These are phyloP conservation scores for Wickerhamiella hasegawae DNA, from an alignment of 805 yeast species.

Conservation along the genomic window DNA sequence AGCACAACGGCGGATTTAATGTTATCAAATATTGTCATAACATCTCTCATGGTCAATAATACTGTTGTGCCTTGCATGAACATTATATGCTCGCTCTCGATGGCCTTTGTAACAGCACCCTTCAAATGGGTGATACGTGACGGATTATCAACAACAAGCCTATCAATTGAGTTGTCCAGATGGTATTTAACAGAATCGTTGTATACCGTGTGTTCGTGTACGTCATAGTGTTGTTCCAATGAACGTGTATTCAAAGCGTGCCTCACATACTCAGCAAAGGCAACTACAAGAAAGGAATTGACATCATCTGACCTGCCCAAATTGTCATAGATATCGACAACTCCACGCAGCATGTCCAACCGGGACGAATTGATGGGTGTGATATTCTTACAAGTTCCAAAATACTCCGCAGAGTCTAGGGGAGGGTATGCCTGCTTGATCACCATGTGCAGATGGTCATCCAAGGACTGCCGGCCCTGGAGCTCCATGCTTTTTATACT, in stretches of 20 bases:
- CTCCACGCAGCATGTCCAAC: constrained; percentile 24
- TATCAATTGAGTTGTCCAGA: constrained; percentile 4
- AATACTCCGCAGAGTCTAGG: constrained; percentile 16
- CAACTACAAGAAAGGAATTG: constrained; percentile 11
- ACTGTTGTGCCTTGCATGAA: constrained; percentile 2
- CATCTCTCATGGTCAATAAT: constrained; percentile 19
- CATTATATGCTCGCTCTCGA: constrained; percentile 5
- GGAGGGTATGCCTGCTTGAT: constrained; percentile 6
- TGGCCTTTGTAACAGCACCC: neutral
- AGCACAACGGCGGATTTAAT: constrained; percentile 30
- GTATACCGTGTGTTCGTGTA: constrained; percentile 5
- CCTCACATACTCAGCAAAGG: constrained; percentile 9
- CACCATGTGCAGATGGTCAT: constrained; percentile 31
- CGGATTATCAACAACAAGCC: constrained; percentile 5
- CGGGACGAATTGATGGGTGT: constrained; percentile 22
- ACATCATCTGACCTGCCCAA: constrained; percentile 16
- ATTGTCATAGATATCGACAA: constrained; percentile 30
- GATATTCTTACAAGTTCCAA: constrained; percentile 12
- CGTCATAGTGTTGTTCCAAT: neutral
- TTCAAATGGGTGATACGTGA: constrained; percentile 1
- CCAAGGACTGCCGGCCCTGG: constrained; percentile 14
- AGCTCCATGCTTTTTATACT: constrained; percentile 7
- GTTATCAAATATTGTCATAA: constrained; percentile 41
- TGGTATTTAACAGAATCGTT: constrained; percentile 8
- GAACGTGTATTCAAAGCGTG: constrained; percentile 9